Evolutionary conservation across 352 stramenopile genomes (phyloP).

Genomic region (Phytophthora meadii): DNA sequence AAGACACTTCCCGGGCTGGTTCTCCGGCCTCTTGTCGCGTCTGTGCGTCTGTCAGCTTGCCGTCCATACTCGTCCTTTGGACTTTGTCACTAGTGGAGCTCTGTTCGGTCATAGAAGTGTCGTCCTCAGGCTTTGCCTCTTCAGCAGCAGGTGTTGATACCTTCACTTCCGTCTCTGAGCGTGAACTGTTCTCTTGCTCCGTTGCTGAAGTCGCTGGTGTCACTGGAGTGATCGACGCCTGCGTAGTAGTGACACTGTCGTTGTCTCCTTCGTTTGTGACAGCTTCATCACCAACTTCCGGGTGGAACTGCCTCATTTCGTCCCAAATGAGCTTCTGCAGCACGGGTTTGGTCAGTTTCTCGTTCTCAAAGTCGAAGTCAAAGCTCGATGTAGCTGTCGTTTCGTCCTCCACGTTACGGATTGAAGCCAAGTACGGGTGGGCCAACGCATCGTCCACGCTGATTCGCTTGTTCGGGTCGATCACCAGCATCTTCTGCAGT

Average conservation of each 20-base stretch:
- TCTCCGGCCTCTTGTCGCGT: slow-evolving; percentile 56
- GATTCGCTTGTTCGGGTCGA: slow-evolving; percentile 92
- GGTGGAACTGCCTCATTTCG: slow-evolving; percentile 84
- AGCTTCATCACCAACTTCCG: slow-evolving; percentile 53
- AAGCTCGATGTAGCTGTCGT: slow-evolving; percentile 74
- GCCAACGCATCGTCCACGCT: slow-evolving; percentile 92
- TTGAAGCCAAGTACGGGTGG: slow-evolving; percentile 89
- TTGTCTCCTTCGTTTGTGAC: slow-evolving; percentile 20
- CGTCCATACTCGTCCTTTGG: slow-evolving; percentile 27
- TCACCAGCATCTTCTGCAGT: slow-evolving; percentile 92
- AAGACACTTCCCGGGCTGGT: slow-evolving; percentile 53
- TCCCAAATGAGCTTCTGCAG: slow-evolving; percentile 89
- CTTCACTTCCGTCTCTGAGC: slow-evolving; percentile 10
- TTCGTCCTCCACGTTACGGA: slow-evolving; percentile 92
- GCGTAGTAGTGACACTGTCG: slow-evolving; percentile 28
- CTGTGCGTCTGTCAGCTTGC: slow-evolving; percentile 30
- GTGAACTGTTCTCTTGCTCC: slow-evolving; percentile 8
- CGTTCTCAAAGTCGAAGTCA: slow-evolving; percentile 90
- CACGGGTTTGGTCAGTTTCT: slow-evolving; percentile 84
- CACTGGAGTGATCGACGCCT: slow-evolving; percentile 44
- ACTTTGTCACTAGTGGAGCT: slow-evolving; percentile 29
- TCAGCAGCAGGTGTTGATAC: slow-evolving; percentile 17
- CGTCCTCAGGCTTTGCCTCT: slow-evolving; percentile 28
- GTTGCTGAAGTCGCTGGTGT: slow-evolving; percentile 37
- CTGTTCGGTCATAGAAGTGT: slow-evolving; percentile 6